Evolutionary conservation across 164 flowering plant species (phyloP).

Genomic region (Vitis riparia): DNA sequence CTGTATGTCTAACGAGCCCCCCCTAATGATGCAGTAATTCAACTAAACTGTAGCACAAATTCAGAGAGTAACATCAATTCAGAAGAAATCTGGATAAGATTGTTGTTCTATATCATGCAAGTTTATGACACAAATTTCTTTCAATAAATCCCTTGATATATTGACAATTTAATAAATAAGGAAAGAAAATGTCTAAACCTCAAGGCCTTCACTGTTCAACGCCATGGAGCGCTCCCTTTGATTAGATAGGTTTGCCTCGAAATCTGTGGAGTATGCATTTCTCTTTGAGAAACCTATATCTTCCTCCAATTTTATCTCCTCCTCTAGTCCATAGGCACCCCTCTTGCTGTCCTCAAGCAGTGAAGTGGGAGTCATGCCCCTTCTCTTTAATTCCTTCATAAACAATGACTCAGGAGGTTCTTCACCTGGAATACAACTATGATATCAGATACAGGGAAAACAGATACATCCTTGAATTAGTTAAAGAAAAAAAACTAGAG

Average conservation of each 20-base stretch:
- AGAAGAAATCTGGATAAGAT: too few relatives aligned
- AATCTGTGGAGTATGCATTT: conserved; percentile 55
- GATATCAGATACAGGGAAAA: neutral
- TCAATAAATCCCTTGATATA: neutral
- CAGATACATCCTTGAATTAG: neutral
- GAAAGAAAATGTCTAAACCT: conserved; percentile 43
- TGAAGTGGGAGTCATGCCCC: conserved; percentile 90
- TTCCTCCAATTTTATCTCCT: conserved; percentile 45
- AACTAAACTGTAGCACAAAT: too few relatives aligned
- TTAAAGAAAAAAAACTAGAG: neutral
- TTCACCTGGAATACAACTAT: conserved; percentile 55
- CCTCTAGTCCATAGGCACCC: conserved; percentile 34
- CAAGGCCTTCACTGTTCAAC: conserved; percentile 95
- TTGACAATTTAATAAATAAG: neutral
- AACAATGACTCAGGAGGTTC: conserved; percentile 95
- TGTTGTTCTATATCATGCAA: too few relatives aligned
- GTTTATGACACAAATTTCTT: neutral
- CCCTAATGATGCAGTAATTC: too few relatives aligned
- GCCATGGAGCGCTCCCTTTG: conserved; percentile 87
- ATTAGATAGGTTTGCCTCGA: conserved; percentile 47
- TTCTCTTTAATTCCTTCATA: conserved; percentile 81
- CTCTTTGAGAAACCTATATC: conserved; percentile 44
- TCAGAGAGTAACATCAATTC: too few relatives aligned
- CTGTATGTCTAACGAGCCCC: too few relatives aligned
- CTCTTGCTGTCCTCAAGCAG: conserved; percentile 70